These are phyloP conservation scores for Penicillium sp. DNA, from an alignment of 2,329 filamentous ascomycete genomes.

Conservation along the genomic window DNA sequence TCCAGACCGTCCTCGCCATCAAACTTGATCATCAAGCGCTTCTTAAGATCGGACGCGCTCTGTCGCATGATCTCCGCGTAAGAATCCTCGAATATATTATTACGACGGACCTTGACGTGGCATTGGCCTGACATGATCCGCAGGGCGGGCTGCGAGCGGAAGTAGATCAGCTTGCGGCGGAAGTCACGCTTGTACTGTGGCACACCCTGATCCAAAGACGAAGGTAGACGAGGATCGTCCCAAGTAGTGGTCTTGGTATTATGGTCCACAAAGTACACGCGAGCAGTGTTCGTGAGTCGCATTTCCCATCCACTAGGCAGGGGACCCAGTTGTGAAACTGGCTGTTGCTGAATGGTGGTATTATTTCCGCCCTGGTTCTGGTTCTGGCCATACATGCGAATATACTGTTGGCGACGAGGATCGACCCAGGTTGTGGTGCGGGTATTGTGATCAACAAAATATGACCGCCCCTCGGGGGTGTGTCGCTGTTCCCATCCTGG, in stretches of 20 bases:
- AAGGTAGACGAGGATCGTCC: slow-evolving; percentile 94
- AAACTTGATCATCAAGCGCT: slow-evolving; percentile 99
- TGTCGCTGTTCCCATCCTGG: slow-evolving; percentile 95
- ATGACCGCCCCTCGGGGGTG: slow-evolving; percentile 90
- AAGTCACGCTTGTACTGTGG: slow-evolving; percentile 99
- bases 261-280: slow-evolving; percentile 98
- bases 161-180: slow-evolving; percentile 96
- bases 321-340: slow-evolving; percentile 92
- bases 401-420: slow-evolving; percentile 94
- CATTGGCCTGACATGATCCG: slow-evolving; percentile 95
- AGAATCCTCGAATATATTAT: slow-evolving; percentile 97
- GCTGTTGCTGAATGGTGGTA: slow-evolving; percentile 83
- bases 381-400: slow-evolving; percentile 87
- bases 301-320: slow-evolving; percentile 99
- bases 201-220: slow-evolving; percentile 95
- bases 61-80: slow-evolving; percentile 98
- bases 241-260: slow-evolving; percentile 99
- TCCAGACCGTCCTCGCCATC: slow-evolving; percentile 97
- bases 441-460: slow-evolving; percentile 98
- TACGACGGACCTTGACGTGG: slow-evolving; percentile 94
- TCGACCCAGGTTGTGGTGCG: slow-evolving; percentile 98
- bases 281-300: slow-evolving; percentile 95
- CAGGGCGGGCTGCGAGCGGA: slow-evolving; percentile 94
- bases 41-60: slow-evolving; percentile 93
- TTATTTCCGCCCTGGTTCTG: slow-evolving; percentile 64